These are phyloP conservation scores for Fraxinus baroniana DNA, from an alignment of 305 asterid species.

Conservation along the genomic window DNA sequence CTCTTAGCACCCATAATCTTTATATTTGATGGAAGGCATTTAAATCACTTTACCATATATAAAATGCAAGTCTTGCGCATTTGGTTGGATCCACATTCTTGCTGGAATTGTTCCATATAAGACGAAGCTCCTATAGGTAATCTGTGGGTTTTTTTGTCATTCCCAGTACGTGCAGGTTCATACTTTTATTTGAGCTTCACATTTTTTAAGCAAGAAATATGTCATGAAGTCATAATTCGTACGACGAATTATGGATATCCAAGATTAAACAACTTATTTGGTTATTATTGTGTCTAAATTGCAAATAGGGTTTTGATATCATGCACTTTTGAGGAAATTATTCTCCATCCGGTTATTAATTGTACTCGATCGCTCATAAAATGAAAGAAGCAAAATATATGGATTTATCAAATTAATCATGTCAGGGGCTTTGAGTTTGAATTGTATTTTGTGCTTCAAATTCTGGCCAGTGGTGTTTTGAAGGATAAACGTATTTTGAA, in stretches of 20 bases:
- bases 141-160: neutral
- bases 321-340: neutral
- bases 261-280: neutral
- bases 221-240: neutral
- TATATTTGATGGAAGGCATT: neutral
- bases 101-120: neutral
- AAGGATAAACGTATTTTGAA: neutral
- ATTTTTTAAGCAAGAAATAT: neutral
- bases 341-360: neutral
- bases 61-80: neutral
- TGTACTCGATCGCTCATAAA: neutral
- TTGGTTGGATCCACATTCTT: neutral
- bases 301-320: neutral
- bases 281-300: neutral
- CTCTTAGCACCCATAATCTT: neutral
- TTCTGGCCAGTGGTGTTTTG: neutral
- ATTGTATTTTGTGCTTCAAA: neutral
- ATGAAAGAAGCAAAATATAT: neutral
- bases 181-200: neutral
- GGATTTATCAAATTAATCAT: neutral
- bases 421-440: neutral
- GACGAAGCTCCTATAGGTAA: neutral
- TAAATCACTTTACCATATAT: neutral
- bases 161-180: neutral
- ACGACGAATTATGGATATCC: neutral